phyloP scores from a whole-genome alignment of 306 rosid genomes.

The Inga leiocalycina region DNA sequence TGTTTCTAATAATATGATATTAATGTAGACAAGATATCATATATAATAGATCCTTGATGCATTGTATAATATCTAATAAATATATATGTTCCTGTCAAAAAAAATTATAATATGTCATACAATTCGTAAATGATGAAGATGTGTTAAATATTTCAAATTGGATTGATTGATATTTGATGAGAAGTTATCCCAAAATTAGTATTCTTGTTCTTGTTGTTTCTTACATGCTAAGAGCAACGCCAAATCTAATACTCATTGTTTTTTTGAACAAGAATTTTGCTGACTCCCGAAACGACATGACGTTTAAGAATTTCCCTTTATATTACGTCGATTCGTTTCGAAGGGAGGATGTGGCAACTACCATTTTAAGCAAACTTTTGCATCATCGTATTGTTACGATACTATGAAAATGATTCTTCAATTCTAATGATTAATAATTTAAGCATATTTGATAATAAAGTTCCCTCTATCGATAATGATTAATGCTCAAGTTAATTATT shows the following conservation, averaged over 20 bases:
- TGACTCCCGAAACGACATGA: neutral
- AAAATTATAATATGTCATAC: neutral
- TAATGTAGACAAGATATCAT: too few species aligned
- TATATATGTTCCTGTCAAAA: neutral
- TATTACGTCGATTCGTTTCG: neutral
- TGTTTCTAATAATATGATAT: neutral
- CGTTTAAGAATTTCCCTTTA: neutral
- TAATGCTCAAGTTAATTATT: neutral
- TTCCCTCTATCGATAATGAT: neutral
- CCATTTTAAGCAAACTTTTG: neutral
- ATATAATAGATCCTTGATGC: neutral
- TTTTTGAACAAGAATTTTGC: neutral
- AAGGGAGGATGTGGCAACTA: neutral
- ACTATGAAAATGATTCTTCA: neutral
- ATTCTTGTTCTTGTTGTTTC: neutral
- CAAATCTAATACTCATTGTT: neutral
- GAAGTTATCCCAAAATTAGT: neutral
- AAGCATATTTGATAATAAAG: neutral
- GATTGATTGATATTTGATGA: neutral
- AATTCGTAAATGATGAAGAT: neutral
- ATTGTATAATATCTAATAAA: neutral
- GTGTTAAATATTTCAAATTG: neutral
- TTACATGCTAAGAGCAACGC: neutral
- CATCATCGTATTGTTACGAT: neutral
- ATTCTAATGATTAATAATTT: neutral